Percentiles rank a stretch among this genome's conserved stretches.
phyloP scores from a whole-genome alignment of 129 eudicot species.

The Lactuca sativa region DNA sequence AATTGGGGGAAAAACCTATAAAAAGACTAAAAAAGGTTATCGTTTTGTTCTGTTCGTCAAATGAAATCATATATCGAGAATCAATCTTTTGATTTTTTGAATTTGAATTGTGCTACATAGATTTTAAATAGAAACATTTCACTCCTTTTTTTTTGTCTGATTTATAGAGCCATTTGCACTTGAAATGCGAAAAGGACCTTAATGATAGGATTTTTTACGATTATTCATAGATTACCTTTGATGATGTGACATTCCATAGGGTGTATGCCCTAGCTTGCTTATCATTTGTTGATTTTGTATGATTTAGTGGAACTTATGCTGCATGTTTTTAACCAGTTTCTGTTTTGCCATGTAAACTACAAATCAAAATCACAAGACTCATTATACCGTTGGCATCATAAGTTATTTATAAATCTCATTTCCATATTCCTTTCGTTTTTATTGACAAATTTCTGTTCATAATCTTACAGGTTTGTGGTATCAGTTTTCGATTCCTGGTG shows the following conservation, averaged over 20 bases:
- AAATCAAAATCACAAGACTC: background rate
- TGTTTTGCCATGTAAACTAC: background rate
- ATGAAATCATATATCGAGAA: background rate
- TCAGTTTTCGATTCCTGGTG: conserved; percentile 1
- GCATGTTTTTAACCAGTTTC: background rate
- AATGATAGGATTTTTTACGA: background rate
- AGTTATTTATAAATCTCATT: background rate
- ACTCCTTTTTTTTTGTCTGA: too few relatives aligned
- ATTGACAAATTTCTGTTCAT: background rate
- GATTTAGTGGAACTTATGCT: conserved; percentile 2
- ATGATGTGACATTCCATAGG: background rate
- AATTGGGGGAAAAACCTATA: conserved; percentile 1
- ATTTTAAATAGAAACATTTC: background rate
- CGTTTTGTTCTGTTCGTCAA: background rate
- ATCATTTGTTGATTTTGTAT: background rate
- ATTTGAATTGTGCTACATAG: background rate
- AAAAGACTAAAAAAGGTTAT: conserved; percentile 1
- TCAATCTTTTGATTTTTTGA: background rate
- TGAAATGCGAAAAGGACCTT: background rate
- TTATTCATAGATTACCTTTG: background rate
- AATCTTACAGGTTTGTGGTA: conserved; percentile 24
- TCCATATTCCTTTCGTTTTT: background rate
- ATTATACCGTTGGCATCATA: background rate
- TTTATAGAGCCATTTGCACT: background rate
- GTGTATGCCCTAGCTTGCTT: background rate